A percentile compares a stretch with the other conserved stretches of the same genome.
Evolutionary conservation across 768 basidiomycete species (phyloP).

Genomic region (Mycena metata): DNA sequence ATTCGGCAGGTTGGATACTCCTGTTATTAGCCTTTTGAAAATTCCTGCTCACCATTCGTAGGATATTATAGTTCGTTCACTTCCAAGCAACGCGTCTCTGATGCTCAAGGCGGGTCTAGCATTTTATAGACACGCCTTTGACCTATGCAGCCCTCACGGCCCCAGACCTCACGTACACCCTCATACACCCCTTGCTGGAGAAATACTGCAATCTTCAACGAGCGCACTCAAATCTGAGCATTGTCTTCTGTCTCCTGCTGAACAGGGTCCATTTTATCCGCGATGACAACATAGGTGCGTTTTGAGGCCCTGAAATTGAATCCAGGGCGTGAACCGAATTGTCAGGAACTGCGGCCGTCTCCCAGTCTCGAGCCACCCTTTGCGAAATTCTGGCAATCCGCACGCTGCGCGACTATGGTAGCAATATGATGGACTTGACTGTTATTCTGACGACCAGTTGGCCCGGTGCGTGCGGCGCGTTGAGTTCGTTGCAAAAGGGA

Average conservation of each 20-base stretch:
- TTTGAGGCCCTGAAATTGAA: not conserved
- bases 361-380: constrained; percentile 79
- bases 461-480: constrained; percentile 50
- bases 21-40: not conserved
- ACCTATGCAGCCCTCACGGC: constrained; percentile 83
- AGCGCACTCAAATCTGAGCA: constrained; percentile 77
- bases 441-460: constrained; percentile 83
- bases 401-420: constrained; percentile 78
- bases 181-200: constrained; percentile 88
- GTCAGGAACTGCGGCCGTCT: constrained; percentile 72
- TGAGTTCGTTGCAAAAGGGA: not conserved
- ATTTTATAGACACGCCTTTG: constrained; percentile 91
- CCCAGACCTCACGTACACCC: constrained; percentile 92
- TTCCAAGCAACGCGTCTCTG: constrained; percentile 1
- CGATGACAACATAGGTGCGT: constrained; percentile 71
- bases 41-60: constrained; percentile 42
- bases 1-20: constrained; percentile 30
- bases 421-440: constrained; percentile 76
- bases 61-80: constrained; percentile 70
- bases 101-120: constrained; percentile 54
- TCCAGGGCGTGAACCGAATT: not conserved
- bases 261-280: constrained; percentile 89
- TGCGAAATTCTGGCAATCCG: constrained; percentile 93
- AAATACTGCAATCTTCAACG: constrained; percentile 85
- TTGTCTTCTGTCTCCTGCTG: constrained; percentile 90